Conservation (phyloP, 2,329 filamentous ascomycete genomes). For the Pseudocercospora cruenta region DNA sequence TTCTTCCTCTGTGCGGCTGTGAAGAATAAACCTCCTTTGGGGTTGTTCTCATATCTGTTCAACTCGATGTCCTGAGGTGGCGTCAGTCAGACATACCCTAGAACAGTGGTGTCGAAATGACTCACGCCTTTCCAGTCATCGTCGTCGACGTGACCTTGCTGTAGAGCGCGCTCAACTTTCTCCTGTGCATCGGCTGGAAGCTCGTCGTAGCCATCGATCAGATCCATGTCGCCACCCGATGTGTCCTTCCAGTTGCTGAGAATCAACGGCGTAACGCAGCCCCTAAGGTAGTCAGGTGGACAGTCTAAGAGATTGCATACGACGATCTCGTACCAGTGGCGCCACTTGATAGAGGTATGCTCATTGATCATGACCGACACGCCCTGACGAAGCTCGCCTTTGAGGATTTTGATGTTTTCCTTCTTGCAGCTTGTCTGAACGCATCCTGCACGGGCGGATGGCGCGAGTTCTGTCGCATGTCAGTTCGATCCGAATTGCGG, state of each 20-base stretch:
- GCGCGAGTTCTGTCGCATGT: constrained; percentile 63
- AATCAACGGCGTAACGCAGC: constrained; percentile 80
- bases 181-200: constrained; percentile 68
- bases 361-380: constrained; percentile 67
- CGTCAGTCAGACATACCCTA: constrained; percentile 26
- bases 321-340: constrained; percentile 72
- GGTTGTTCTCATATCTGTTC: constrained; percentile 64
- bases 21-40: constrained; percentile 38
- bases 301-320: not conserved
- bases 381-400: constrained; percentile 79
- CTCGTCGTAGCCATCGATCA: constrained; percentile 82
- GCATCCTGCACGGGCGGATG: constrained; percentile 68
- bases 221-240: constrained; percentile 63
- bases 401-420: constrained; percentile 68
- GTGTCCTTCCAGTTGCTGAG: constrained; percentile 66
- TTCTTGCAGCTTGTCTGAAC: constrained; percentile 74
- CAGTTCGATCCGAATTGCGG: not conserved
- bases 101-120: constrained; percentile 24
- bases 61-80: constrained; percentile 68
- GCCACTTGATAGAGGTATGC: constrained; percentile 72
- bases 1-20: constrained; percentile 39
- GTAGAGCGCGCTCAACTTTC: constrained; percentile 73
- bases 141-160: constrained; percentile 78
- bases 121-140: constrained; percentile 88
- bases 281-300: constrained; percentile 60